Percentiles rank a stretch among this genome's conserved stretches.
Evolutionary conservation across 129 eudicot species (phyloP).

Genomic region (Cynara cardunculus): DNA sequence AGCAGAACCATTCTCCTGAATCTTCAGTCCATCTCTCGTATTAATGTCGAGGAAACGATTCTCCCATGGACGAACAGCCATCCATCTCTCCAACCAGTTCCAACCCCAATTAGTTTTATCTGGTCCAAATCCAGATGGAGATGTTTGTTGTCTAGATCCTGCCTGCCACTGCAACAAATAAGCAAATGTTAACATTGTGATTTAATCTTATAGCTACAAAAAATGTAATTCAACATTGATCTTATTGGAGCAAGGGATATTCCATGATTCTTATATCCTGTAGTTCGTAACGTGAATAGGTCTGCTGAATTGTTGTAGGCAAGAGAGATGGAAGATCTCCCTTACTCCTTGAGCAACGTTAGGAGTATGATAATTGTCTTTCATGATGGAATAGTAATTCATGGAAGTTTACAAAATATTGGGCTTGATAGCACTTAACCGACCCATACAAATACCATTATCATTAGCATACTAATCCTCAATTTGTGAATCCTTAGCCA

Average conservation of each 20-base stretch:
- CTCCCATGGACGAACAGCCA: slow-evolving; percentile 99
- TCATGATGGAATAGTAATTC: not conserved
- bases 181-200: not conserved
- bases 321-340: not conserved
- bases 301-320: not conserved
- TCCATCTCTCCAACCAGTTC: slow-evolving; percentile 98
- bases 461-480: not conserved
- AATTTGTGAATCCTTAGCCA: not conserved
- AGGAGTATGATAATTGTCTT: not conserved
- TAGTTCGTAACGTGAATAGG: not conserved
- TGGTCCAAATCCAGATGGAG: slow-evolving; percentile 61
- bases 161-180: slow-evolving; percentile 79
- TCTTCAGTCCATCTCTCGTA: slow-evolving; percentile 51
- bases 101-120: slow-evolving; percentile 88
- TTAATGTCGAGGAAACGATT: slow-evolving; percentile 68
- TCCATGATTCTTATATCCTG: not conserved
- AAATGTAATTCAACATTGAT: not conserved
- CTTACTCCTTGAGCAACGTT: no score
- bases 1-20: slow-evolving; percentile 33
- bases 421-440: not conserved
- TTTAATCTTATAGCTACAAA: not conserved
- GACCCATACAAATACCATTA: not conserved
- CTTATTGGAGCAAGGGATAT: not conserved
- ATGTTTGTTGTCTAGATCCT: slow-evolving; percentile 64
- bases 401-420: not conserved